These are phyloP conservation scores for Ophiostoma ulmi DNA, from an alignment of 2,329 filamentous ascomycete species.

Conservation along the genomic window DNA sequence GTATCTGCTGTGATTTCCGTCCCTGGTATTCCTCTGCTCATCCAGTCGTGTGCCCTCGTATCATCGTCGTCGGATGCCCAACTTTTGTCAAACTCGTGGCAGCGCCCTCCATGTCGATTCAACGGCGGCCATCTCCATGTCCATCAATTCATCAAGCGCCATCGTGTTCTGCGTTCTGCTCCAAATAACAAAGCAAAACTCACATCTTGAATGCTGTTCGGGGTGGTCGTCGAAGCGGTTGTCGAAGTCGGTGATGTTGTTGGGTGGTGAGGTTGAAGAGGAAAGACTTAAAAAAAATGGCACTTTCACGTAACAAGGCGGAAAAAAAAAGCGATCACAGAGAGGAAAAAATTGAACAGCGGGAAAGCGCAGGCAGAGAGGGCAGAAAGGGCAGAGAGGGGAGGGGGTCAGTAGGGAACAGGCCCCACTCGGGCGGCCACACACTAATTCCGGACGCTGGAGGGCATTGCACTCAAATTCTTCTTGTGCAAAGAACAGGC, in stretches of 20 bases:
- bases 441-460: slow-evolving; percentile 22
- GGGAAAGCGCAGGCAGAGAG: slow-evolving; percentile 13
- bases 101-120: slow-evolving; percentile 9
- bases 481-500: slow-evolving; percentile 15
- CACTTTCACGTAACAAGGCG: slow-evolving; percentile 17
- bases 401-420: slow-evolving; percentile 15
- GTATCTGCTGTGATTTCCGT: background rate
- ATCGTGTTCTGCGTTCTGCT: slow-evolving; percentile 23
- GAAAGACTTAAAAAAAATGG: slow-evolving; percentile 19
- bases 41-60: background rate
- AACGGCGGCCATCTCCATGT: slow-evolving; percentile 4
- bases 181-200: slow-evolving; percentile 22
- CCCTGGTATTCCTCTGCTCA: background rate
- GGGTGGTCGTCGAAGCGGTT: slow-evolving; percentile 24
- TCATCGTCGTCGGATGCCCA: background rate
- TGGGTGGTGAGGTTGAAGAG: slow-evolving; percentile 17
- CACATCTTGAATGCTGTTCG: slow-evolving; percentile 26
- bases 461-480: slow-evolving; percentile 20
- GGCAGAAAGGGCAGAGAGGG: background rate
- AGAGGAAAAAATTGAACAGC: slow-evolving; percentile 20
- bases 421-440: slow-evolving; percentile 17
- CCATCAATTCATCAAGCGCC: slow-evolving; percentile 24
- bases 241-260: slow-evolving; percentile 22
- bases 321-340: slow-evolving; percentile 20
- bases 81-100: background rate